phyloP scores from a whole-genome alignment of 1,284 basidiomycete genomes.

The Agroathelia rolfsii region DNA sequence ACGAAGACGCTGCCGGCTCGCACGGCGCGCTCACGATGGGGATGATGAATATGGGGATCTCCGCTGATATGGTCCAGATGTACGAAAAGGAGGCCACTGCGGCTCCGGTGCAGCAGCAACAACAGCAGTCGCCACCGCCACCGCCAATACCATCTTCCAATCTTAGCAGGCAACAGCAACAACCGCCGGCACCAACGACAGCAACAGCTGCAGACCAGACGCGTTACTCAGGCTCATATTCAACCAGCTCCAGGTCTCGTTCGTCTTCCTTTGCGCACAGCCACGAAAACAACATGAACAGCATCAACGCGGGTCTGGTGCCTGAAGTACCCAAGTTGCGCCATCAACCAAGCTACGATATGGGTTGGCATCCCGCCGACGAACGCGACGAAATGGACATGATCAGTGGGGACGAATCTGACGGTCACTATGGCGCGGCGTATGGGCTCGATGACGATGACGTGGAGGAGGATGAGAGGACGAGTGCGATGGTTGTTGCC shows the following conservation, averaged over 20 bases:
- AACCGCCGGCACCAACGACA: conserved; percentile 18
- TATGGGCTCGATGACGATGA: conserved; percentile 44
- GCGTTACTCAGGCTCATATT: conserved; percentile 61
- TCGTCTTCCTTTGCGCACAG: conserved; percentile 54
- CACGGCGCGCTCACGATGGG: too few species aligned
- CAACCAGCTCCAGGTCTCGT: conserved; percentile 50
- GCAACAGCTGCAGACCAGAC: conserved; percentile 36
- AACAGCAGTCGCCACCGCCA: too few species aligned
- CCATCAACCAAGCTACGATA: conserved; percentile 61
- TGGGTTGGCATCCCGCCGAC: conserved; percentile 62
- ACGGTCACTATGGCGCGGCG: conserved; percentile 41
- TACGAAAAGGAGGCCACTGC: conserved; percentile 39
- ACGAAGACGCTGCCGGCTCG: conserved; percentile 40
- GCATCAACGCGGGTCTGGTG: too few species aligned
- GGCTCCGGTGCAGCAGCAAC: too few species aligned
- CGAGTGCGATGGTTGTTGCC: conserved; percentile 65
- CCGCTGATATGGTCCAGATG: conserved; percentile 55
- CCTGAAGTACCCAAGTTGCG: conserved; percentile 35
- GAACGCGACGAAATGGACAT: conserved; percentile 63
- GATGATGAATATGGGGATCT: conserved; percentile 47
- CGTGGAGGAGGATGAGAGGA: conserved; percentile 53
- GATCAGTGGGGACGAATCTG: conserved; percentile 63
- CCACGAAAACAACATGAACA: conserved; percentile 30
- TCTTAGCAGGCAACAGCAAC: conserved; percentile 21
- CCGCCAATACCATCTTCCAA: too few species aligned